A percentile compares a stretch with the other conserved stretches of the same genome.
Evolutionary conservation across 768 basidiomycete genomes (phyloP).

Genomic region (Clitopilus hobsonii): DNA sequence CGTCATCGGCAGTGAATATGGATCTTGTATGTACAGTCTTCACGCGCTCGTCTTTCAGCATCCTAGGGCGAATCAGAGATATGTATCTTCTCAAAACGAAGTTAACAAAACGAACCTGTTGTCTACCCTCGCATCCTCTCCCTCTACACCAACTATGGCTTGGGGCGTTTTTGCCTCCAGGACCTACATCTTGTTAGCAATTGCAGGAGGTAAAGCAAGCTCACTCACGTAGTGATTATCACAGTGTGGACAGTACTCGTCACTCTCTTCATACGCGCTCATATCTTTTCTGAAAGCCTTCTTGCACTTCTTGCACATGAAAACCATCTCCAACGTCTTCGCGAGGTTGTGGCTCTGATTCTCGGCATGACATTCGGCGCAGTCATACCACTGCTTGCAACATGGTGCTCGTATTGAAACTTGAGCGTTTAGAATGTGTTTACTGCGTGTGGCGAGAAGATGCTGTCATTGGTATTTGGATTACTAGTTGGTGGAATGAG

Average conservation of each 20-base stretch:
- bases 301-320: conserved; percentile 54
- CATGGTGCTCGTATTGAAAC: conserved; percentile 95
- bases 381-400: conserved; percentile 98
- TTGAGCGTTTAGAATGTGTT: conserved; percentile 95
- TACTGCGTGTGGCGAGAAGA: conserved; percentile 44
- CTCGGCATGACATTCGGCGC: conserved; percentile 92
- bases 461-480: conserved; percentile 14
- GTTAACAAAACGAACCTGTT: conserved; percentile 52
- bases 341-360: conserved; percentile 64
- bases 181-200: conserved; percentile 45
- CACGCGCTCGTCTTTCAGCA: conserved; percentile 85
- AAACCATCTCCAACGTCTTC: conserved; percentile 67
- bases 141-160: conserved; percentile 81
- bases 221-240: conserved; percentile 94
- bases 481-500: conserved; percentile 13
- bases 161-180: conserved; percentile 90
- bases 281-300: conserved; percentile 98
- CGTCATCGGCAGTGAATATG: conserved; percentile 11
- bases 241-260: conserved; percentile 97
- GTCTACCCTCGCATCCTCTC: conserved; percentile 87
- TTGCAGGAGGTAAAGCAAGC: not conserved
- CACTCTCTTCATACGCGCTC: conserved; percentile 87
- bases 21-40: conserved; percentile 48
- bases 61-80: conserved; percentile 36
- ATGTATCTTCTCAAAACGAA: not conserved